phyloP scores from a whole-genome alignment of 192 early-diverging fungal species.

The Backusella westeae region DNA sequence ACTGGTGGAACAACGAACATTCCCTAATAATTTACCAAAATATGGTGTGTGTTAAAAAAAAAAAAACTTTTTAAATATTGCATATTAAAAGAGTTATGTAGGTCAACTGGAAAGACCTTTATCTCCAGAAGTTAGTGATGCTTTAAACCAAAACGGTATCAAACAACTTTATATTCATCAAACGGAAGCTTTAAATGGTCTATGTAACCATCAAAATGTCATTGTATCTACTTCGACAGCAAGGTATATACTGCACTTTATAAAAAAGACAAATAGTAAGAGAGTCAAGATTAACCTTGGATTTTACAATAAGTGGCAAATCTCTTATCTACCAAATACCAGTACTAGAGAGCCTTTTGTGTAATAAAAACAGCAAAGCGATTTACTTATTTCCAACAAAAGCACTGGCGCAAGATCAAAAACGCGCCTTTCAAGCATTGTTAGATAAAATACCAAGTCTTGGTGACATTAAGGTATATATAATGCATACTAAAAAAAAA shows the following conservation, averaged over 20 bases:
- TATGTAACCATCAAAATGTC: slow-evolving; percentile 49
- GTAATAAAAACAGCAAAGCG: slow-evolving; percentile 35
- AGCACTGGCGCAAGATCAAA: slow-evolving; percentile 81
- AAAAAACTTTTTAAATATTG: not conserved
- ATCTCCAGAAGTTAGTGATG: not conserved
- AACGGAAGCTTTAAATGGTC: slow-evolving; percentile 55
- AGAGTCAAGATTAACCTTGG: not conserved
- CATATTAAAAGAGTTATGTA: not conserved
- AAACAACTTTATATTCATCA: slow-evolving; percentile 70
- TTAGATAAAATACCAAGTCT: slow-evolving; percentile 30
- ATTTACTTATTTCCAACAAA: slow-evolving; percentile 81
- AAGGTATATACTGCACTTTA: slow-evolving; percentile 37
- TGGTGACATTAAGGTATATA: slow-evolving; percentile 25
- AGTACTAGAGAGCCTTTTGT: slow-evolving; percentile 52
- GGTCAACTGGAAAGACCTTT: slow-evolving; percentile 20
- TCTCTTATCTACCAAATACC: slow-evolving; percentile 77
- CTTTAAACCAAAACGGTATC: slow-evolving; percentile 31
- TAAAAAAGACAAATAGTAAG: not conserved
- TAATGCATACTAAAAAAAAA: not conserved
- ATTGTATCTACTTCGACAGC: slow-evolving; percentile 74
- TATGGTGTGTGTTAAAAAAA: slow-evolving; percentile 3
- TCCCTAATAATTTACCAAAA: not conserved
- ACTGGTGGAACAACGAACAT: slow-evolving; percentile 19
- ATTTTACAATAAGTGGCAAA: slow-evolving; percentile 62
- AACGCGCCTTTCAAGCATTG: slow-evolving; percentile 42